Evolutionary conservation across 2,329 filamentous ascomycete genomes (phyloP), one percentile per base, ranked within the genome.

Genomic region (Clonostachys byssicola): DNA sequence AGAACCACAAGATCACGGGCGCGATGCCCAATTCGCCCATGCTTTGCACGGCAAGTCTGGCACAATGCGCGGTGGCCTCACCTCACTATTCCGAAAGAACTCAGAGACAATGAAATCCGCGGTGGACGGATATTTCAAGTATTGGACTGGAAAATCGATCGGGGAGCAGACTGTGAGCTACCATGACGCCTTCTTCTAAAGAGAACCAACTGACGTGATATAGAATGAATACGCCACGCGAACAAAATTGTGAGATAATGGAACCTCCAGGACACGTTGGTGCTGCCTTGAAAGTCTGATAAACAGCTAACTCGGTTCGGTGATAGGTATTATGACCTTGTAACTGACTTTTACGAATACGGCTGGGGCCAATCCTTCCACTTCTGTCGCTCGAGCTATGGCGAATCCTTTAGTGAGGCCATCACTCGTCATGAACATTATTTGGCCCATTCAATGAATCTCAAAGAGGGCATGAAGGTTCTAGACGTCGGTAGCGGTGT

Each of bases 401-500:
- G 88, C 63, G 94, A 99, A 74, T 75, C 83, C 45, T 97, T 97
- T 74, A 75, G 83, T 68, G 89, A 95, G 71, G 92, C 92, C 52
- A 92, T 97, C 70, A 89, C 92, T 55, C 88, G 94, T 49, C 94
- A 99, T 64, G 94, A 99, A 75, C 94, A 99, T 77, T 97, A 96
- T 74, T 86, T 99, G 33, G 94, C 94, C 42, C 84, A 92, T 70
- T 83, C 83, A 68, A 95, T 96, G 67, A 84, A 85, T 54, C 85
- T 99, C 62, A 83, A 87, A 67, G 85, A 92, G 63, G 83, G 83
- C 60, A 92, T 94, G 85, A 88, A 83, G 62, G 92, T 97, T 17
- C 78, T 99, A 33, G 94, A 99, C 62, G 94, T 99, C 50, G 94
- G 94, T 51, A 97, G 94, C 61, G 94, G 94, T 79, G 91, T 97